Conservation (phyloP, 768 basidiomycete genomes). For the Mycena metata region DNA sequence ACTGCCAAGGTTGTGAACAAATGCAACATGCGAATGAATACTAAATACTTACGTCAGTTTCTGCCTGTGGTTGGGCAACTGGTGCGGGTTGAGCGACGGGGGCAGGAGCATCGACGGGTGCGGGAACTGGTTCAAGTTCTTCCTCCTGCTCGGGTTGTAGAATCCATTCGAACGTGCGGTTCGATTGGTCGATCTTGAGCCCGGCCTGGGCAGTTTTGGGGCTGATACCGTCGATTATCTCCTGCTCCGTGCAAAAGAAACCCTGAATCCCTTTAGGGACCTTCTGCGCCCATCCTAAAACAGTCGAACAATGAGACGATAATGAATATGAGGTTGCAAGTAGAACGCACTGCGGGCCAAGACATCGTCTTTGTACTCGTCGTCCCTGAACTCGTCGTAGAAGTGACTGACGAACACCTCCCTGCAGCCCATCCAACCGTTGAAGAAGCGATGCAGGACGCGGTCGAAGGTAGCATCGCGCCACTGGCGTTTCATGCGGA, state of each 20-base stretch:
- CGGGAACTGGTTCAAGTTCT: no score
- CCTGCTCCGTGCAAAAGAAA: constrained; percentile 32
- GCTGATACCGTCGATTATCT: constrained; percentile 32
- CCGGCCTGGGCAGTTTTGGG: constrained; percentile 22
- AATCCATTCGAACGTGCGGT: constrained; percentile 26
- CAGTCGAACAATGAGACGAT: not conserved
- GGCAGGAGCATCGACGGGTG: no score
- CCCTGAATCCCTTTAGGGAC: constrained; percentile 38
- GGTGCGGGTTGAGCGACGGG: no score
- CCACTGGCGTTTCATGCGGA: constrained; percentile 36
- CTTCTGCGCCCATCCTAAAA: constrained; percentile 37
- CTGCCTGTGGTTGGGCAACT: not conserved
- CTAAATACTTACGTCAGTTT: constrained; percentile 15
- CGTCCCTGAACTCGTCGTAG: constrained; percentile 35
- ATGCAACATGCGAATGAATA: not conserved
- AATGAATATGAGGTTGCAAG: not conserved
- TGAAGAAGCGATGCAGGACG: constrained; percentile 34
- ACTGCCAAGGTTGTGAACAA: constrained; percentile 2
- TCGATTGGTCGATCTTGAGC: constrained; percentile 14
- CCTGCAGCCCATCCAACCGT: constrained; percentile 37
- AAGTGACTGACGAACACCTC: constrained; percentile 36
- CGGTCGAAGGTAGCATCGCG: constrained; percentile 35
- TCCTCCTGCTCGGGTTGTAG: constrained; percentile 22
- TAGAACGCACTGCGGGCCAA: constrained; percentile 34
- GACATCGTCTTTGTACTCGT: constrained; percentile 38